These are phyloP conservation scores for Hypoxylon sp. DNA, from an alignment of 2,329 filamentous ascomycete genomes.

Conservation along the genomic window DNA sequence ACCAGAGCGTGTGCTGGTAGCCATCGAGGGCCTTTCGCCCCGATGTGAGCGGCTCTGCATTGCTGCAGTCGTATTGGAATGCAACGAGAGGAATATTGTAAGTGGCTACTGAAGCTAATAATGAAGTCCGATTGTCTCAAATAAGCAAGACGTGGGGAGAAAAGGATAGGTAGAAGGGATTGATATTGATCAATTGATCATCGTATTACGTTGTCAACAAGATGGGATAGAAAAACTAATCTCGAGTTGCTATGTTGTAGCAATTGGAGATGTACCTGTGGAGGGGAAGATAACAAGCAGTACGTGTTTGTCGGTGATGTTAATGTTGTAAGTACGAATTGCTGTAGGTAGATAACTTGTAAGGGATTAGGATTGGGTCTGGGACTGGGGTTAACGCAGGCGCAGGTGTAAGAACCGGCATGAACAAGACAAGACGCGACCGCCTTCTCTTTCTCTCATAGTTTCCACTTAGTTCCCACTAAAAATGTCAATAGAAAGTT, in stretches of 20 bases:
- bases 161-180: background rate
- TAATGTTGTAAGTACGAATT: too few species aligned
- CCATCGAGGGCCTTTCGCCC: slow-evolving; percentile 44
- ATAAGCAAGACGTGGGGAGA: slow-evolving; percentile 4
- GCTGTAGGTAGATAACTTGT: too few species aligned
- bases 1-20: slow-evolving; percentile 37
- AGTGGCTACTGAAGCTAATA: slow-evolving; percentile 28
- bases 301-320: too few species aligned
- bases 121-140: slow-evolving; percentile 11
- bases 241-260: too few species aligned
- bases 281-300: too few species aligned
- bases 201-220: slow-evolving; percentile 10
- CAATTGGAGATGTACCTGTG: too few species aligned
- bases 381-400: too few species aligned
- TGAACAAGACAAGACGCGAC: slow-evolving; percentile 22
- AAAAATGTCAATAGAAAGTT: slow-evolving; percentile 36
- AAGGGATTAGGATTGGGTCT: too few species aligned
- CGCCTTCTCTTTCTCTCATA: too few species aligned
- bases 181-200: slow-evolving; percentile 3
- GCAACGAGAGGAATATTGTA: slow-evolving; percentile 14
- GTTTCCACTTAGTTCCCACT: too few species aligned
- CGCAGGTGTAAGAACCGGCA: too few species aligned
- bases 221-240: too few species aligned
- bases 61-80: slow-evolving; percentile 7
- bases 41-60: slow-evolving; percentile 47